Conservation (phyloP, 106 monocot species). For the Dioscorea zingiberensis region DNA sequence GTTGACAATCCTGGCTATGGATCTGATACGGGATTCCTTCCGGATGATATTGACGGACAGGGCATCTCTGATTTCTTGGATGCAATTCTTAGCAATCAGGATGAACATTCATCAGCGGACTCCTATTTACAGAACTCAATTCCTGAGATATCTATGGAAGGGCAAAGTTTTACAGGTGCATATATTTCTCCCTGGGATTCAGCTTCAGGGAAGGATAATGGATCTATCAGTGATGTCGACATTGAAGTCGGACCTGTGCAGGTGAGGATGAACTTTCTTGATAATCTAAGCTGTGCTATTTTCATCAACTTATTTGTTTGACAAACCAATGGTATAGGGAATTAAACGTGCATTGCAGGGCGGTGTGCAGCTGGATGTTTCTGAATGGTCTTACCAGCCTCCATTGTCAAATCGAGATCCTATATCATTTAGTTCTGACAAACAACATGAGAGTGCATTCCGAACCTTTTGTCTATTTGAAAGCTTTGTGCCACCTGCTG, state of each 20-base stretch:
- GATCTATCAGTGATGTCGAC: constrained; percentile 14
- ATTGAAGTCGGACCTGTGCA: constrained; percentile 8
- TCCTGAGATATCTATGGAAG: not conserved
- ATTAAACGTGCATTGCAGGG: constrained; percentile 2
- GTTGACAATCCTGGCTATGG: constrained; percentile 12
- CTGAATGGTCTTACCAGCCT: not conserved
- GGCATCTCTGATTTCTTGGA: constrained; percentile 29
- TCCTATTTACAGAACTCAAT: constrained; percentile 13
- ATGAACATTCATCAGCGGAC: constrained; percentile 11
- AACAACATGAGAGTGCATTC: not conserved
- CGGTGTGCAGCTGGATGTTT: not conserved
- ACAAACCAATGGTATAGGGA: not conserved
- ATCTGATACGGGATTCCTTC: constrained; percentile 11
- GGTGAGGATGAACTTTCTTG: not conserved
- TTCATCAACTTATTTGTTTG: not conserved
- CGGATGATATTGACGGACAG: not conserved
- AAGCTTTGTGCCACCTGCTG: constrained; percentile 18
- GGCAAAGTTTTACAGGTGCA: not conserved
- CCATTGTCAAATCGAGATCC: not conserved
- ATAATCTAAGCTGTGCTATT: not conserved
- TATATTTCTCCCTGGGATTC: not conserved
- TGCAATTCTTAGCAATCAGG: constrained; percentile 18
- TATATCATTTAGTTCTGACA: not conserved
- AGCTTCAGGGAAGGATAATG: constrained; percentile 8
- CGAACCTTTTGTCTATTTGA: not conserved